Evolutionary conservation across 345 rosid species (phyloP), one percentile per base, ranked within the genome.

Genomic region (Lepidium sativum): DNA sequence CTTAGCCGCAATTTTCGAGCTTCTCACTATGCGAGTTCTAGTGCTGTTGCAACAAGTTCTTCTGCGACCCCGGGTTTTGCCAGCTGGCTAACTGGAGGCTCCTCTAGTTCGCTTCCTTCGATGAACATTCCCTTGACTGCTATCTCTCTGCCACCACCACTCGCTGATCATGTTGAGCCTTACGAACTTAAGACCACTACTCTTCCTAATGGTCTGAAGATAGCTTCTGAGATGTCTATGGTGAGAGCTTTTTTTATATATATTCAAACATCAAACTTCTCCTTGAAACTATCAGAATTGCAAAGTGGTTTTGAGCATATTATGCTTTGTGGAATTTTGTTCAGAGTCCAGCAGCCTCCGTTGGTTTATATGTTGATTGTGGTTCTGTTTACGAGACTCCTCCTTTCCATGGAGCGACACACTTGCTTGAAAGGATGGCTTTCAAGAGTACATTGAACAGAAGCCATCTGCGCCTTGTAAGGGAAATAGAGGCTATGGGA

Each of bases 401-500:
- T 18, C n/a, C 23, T 32, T 71, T 81, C 45, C 79, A 70, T 76
- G 99, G 97, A 56, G 85, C 82, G 4, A 77, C 95, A 1, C 97
- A 94, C 62, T 69, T 90, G 70, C 85, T 94, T 70, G 92, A 94
- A 65, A 80, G 87, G 32, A 94, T 88, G 99, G 90, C 95, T 57
- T 92, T 89, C 75, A 92, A 83, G 79, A 85, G 82, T 73, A 89
- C 96, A 29, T 71, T 79, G 76, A 94, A 86, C 63, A 67, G 96
- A 68, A 86, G 88, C 74, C 92, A 94, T 65, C 67, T 89, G 53
- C 87, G 88, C 9, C 67, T 89, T 77, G 85, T 86, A 8, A 75
- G 95, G 58, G 99, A 86, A 70, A 85, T 84, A 64, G 99, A 88
- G 79, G 96, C 97, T 58, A 81, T 84, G 69, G 99, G 97, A 60